These are phyloP conservation scores for Dictyostelium intermedium DNA, from an alignment of 78 protist genomes.

Conservation along the genomic window DNA sequence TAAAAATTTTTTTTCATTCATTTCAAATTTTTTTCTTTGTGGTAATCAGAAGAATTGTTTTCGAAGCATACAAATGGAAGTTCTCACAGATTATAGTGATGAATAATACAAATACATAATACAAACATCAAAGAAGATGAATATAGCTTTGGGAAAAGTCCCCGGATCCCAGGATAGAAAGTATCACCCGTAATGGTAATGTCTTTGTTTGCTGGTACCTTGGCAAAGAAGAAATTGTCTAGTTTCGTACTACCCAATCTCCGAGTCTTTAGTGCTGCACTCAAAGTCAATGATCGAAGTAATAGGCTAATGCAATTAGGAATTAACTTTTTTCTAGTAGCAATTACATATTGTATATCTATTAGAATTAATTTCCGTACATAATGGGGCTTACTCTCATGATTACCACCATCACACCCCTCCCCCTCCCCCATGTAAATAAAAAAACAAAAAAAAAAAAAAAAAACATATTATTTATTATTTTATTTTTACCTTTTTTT, in stretches of 20 bases:
- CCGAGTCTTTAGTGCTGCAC: conserved; percentile 1
- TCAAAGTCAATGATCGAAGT: conserved; percentile 31
- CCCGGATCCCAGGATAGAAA: conserved; percentile 64
- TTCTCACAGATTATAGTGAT: neutral
- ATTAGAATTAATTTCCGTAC: neutral
- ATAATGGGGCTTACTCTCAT: conserved; percentile 47
- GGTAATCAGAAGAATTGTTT: neutral
- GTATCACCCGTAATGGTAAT: conserved; percentile 39
- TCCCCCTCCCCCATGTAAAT: conserved; percentile 14
- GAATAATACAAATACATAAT: neutral
- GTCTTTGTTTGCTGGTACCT: neutral
- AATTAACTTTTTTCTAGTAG: neutral
- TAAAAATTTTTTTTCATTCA: neutral
- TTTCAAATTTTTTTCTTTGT: conserved; percentile 24
- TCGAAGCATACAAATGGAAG: conserved; percentile 29
- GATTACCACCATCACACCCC: conserved; percentile 28
- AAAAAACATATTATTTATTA: neutral
- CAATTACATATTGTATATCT: neutral
- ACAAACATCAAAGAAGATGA: neutral
- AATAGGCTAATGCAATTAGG: conserved; percentile 30
- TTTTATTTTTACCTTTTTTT: neutral
- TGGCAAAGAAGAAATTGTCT: conserved; percentile 26
- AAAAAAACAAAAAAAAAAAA: neutral
- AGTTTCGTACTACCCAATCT: neutral
- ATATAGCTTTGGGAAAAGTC: conserved; percentile 46